phyloP scores from a whole-genome alignment of 192 early-diverging fungal species.

The Rhizophlyctis rosea region DNA sequence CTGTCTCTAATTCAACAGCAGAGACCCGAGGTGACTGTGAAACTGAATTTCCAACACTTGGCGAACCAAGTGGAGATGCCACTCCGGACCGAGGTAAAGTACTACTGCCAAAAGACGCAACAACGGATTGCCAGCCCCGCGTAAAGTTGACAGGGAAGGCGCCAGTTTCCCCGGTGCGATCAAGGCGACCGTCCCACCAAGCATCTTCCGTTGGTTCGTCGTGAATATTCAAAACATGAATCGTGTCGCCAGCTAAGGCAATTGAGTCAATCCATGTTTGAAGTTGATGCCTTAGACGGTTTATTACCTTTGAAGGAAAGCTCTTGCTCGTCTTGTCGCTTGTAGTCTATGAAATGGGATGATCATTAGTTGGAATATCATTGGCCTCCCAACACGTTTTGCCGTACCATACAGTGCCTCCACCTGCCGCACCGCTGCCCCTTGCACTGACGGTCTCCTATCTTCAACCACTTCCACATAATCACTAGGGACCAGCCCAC shows the following conservation, averaged over 20 bases:
- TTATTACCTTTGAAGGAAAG: constrained; percentile 30
- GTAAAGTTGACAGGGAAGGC: constrained; percentile 39
- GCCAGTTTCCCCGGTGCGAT: constrained; percentile 29
- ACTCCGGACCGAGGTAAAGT: too few relatives aligned
- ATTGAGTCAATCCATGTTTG: too few relatives aligned
- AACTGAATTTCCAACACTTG: too few relatives aligned
- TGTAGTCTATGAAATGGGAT: constrained; percentile 39
- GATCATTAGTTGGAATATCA: too few relatives aligned
- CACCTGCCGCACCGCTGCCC: constrained; percentile 4
- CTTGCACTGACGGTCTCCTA: too few relatives aligned
- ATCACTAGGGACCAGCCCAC: constrained; percentile 39
- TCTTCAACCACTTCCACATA: constrained; percentile 35
- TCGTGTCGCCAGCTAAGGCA: constrained; percentile 38
- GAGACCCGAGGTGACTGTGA: too few relatives aligned
- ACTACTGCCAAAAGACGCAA: too few relatives aligned
- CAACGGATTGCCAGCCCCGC: constrained; percentile 35
- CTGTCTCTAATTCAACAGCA: too few relatives aligned
- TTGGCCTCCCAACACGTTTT: too few relatives aligned
- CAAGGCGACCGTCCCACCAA: constrained; percentile 41
- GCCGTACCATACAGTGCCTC: constrained; percentile 13
- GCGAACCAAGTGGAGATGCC: too few relatives aligned
- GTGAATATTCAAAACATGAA: constrained; percentile 29
- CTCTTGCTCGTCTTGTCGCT: constrained; percentile 32
- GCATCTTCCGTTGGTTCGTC: constrained; percentile 31
- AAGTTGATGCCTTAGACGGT: too few relatives aligned